Evolutionary conservation across 2,329 filamentous ascomycete species (phyloP), one percentile per base, ranked within the genome.

Genomic region (Neopestalotiopsis sp.): DNA sequence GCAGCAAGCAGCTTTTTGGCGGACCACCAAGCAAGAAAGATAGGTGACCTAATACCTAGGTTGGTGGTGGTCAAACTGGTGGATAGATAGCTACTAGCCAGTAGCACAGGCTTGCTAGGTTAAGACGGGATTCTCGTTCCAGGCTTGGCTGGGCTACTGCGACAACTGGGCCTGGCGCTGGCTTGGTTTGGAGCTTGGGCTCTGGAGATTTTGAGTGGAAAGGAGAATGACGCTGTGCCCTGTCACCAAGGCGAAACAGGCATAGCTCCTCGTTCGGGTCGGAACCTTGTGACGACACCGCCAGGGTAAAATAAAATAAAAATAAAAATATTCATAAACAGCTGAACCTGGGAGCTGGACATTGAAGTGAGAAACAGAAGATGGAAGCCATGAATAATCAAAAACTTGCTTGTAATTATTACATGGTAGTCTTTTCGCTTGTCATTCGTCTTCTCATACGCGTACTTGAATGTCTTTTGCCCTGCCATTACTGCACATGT

Each of bases 151-250:
- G 34, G 34, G 34, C 34, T 7, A 9, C 42, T 28, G 30, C 30
- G n/a, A 59, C 13, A 28, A 28, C 30, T 17, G 20, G 20, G 13
- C 57, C 57, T 59, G 57, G 57, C 13, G 24, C 30, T 59, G 57
- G 57, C 3, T 28, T 7, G 53, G 53, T n/a, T n/a, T n/a, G 53
- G 53, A 61, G 57, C 45, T 53, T 53, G 57, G 57, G 32, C 57
- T n/a, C 12, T 32, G 57, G 6, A n/a, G 57, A 61, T 34, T 34
- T 24, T 24, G 12, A 17, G 34, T n/a, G 30, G 64, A 66, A 66
- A 66, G 62, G 38, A 49, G 64, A 66, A 67, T 67, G 65, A 67
- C 65, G 65, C 65, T 67, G 53, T 67, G 65, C 65, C 65, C 65
- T 67, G 53, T 67, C 56, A 38, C 61, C 38, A 64, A 13, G 40